Percentiles rank a stretch among this genome's conserved stretches.
These are phyloP conservation scores for Thalassia testudinum DNA, from an alignment of 116 monocot genomes.

Conservation along the genomic window DNA sequence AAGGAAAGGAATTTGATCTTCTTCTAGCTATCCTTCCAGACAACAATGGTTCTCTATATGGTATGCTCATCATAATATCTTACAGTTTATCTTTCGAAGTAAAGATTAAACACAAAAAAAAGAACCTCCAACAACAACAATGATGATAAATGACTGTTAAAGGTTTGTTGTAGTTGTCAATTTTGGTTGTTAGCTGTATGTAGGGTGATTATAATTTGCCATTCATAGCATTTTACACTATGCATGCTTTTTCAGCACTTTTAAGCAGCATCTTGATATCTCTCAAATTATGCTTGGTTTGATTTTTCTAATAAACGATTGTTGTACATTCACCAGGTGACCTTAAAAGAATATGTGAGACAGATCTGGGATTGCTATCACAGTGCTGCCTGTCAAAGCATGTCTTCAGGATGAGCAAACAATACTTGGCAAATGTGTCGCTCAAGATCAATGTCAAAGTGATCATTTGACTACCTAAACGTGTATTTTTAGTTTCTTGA, in stretches of 20 bases:
- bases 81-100: too few species aligned
- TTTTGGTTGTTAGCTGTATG: too few species aligned
- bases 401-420: conserved; percentile 69
- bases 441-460: conserved; percentile 97
- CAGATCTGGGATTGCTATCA: conserved; percentile 81
- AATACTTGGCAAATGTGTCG: conserved; percentile 94
- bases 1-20: conserved; percentile 55
- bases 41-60: conserved; percentile 88
- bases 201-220: too few species aligned
- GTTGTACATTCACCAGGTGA: conserved; percentile 42
- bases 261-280: too few species aligned
- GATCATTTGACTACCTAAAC: neutral
- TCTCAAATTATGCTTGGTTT: too few species aligned
- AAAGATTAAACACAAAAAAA: too few species aligned
- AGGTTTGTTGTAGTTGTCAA: too few species aligned
- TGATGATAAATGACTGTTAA: too few species aligned
- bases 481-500: neutral
- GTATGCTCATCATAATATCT: conserved; percentile 15
- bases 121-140: too few species aligned
- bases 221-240: too few species aligned
- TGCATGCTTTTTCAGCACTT: too few species aligned
- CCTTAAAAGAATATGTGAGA: conserved; percentile 93
- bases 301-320: neutral
- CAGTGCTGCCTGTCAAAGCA: conserved; percentile 90
- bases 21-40: conserved; percentile 82